Evolutionary conservation across 1,139 yeast species (phyloP).

Genomic region (Hyphopichia fennica): DNA sequence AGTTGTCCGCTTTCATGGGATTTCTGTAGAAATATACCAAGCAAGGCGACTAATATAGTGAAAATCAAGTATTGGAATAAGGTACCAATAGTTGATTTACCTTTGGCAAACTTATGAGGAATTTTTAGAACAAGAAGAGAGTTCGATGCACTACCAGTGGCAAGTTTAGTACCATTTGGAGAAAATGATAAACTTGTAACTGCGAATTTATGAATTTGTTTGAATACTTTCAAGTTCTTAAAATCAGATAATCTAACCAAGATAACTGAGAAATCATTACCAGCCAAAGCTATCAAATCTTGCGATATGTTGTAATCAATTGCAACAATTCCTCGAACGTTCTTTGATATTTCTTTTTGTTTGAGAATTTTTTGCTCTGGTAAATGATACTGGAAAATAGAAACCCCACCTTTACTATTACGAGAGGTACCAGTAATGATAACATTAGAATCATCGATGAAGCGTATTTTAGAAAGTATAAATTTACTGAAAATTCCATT

Average conservation of each 20-base stretch:
- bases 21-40: conserved; percentile 46
- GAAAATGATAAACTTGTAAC: conserved; percentile 74
- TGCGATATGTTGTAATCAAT: conserved; percentile 51
- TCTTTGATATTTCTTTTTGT: conserved; percentile 47
- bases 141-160: conserved; percentile 81
- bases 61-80: conserved; percentile 41
- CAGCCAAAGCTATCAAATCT: conserved; percentile 67
- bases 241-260: conserved; percentile 54
- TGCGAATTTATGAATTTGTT: conserved; percentile 74
- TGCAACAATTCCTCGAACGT: conserved; percentile 67
- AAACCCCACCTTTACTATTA: conserved; percentile 40
- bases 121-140: conserved; percentile 63
- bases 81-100: conserved; percentile 45
- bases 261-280: conserved; percentile 70
- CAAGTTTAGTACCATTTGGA: conserved; percentile 66
- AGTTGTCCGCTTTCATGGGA: conserved; percentile 40
- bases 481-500: conserved; percentile 30
- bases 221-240: conserved; percentile 47
- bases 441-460: conserved; percentile 52
- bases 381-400: conserved; percentile 43
- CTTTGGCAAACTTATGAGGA: conserved; percentile 51
- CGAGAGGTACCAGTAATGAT: conserved; percentile 57
- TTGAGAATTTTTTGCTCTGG: conserved; percentile 42
- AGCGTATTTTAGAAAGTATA: conserved; percentile 59
- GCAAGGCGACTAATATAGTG: conserved; percentile 44